Percentiles rank a stretch among this genome's conserved stretches.
Evolutionary conservation across 2,329 filamentous ascomycete species (phyloP).

Genomic region (Aspergillus sp.): DNA sequence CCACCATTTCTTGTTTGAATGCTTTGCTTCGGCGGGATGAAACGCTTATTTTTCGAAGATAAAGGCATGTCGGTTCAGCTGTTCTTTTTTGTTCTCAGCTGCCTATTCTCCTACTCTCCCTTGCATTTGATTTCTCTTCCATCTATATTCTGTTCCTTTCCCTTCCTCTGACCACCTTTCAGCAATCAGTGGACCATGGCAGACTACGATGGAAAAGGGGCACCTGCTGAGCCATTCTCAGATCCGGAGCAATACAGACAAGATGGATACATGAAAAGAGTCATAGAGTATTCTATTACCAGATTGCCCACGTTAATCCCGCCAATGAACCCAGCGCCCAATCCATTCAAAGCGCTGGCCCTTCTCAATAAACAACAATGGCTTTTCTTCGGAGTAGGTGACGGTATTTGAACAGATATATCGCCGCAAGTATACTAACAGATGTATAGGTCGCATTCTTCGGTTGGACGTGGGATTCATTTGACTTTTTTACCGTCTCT

Average conservation of each 20-base stretch:
- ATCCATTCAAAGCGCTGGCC: slow-evolving; percentile 47
- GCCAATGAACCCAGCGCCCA: slow-evolving; percentile 49
- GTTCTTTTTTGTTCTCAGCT: background rate
- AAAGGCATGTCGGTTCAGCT: background rate
- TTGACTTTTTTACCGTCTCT: slow-evolving; percentile 59
- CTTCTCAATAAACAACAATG: slow-evolving; percentile 51
- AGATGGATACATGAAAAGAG: slow-evolving; percentile 21
- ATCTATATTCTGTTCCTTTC: background rate
- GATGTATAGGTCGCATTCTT: slow-evolving; percentile 30
- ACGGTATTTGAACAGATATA: slow-evolving; percentile 1
- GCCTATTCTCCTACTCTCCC: background rate
- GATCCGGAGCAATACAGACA: slow-evolving; percentile 2
- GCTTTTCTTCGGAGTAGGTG: slow-evolving; percentile 47
- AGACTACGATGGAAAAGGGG: background rate
- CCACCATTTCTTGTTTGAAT: too few species aligned
- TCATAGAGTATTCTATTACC: slow-evolving; percentile 46
- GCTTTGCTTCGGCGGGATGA: background rate
- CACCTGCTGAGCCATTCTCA: background rate
- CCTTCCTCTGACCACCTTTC: background rate
- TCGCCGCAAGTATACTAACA: slow-evolving; percentile 1
- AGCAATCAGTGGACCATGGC: background rate
- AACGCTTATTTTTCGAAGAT: background rate
- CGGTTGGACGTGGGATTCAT: slow-evolving; percentile 52
- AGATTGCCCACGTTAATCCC: slow-evolving; percentile 50
- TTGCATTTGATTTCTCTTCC: background rate